Evolutionary conservation across 106 monocot genomes (phyloP).

Genomic region (Dioscorea dumetorum): DNA sequence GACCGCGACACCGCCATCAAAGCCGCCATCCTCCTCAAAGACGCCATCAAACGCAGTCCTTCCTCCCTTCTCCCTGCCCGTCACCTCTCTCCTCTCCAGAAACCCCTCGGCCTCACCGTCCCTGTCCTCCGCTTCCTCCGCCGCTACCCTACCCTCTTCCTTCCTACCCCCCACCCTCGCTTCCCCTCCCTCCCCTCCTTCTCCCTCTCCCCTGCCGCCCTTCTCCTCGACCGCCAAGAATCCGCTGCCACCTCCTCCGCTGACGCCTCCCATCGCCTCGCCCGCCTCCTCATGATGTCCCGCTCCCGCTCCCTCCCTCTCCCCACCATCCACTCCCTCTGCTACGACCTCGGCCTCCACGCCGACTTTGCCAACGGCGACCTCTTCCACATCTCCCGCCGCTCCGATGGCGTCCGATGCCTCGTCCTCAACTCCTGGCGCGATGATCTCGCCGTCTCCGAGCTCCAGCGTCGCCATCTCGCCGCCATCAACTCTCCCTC

Average conservation of each 20-base stretch:
- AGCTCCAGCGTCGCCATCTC: conserved; percentile 40
- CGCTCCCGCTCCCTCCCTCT: conserved; percentile 44
- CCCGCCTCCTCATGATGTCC: conserved; percentile 51
- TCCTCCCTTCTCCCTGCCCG: conserved; percentile 39
- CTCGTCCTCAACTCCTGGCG: conserved; percentile 26
- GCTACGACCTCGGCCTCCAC: conserved; percentile 62
- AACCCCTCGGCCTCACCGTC: conserved; percentile 70
- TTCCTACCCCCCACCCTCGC: conserved; percentile 49
- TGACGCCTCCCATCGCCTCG: conserved; percentile 25
- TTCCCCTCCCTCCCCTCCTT: conserved; percentile 70
- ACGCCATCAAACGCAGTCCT: conserved; percentile 50
- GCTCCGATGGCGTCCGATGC: conserved; percentile 11
- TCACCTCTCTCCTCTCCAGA: conserved; percentile 60
- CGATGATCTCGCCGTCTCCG: conserved; percentile 42
- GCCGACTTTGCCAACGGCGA: conserved; percentile 29
- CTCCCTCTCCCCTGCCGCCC: conserved; percentile 40
- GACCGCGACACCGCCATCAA: conserved; percentile 79
- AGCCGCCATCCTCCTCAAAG: conserved; percentile 63
- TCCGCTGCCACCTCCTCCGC: conserved; percentile 10
- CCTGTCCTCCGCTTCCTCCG: conserved; percentile 96
- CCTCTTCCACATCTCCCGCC: conserved; percentile 18
- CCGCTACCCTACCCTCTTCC: conserved; percentile 83
- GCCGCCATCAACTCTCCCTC: conserved; percentile 6
- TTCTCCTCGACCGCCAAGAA: conserved; percentile 47
- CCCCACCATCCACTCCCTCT: conserved; percentile 28